Evolutionary conservation across 352 stramenopile genomes (phyloP).

Genomic region (Phytophthora niederhauseri): DNA sequence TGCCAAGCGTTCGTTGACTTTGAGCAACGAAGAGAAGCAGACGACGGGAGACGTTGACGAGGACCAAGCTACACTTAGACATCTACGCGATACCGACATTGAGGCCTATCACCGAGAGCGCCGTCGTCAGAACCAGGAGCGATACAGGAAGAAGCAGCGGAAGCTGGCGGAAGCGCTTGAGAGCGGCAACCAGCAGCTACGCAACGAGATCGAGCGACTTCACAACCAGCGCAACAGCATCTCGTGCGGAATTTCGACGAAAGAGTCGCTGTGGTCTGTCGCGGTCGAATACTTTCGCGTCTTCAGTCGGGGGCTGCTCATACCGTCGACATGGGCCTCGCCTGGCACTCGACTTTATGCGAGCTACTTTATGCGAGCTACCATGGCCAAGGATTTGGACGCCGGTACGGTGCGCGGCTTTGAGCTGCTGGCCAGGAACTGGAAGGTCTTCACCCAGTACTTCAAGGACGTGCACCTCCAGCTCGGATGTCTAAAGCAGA

Average conservation of each 20-base stretch:
- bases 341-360: neutral
- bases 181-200: neutral
- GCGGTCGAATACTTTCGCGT: neutral
- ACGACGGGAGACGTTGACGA: too few species aligned
- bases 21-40: too few species aligned
- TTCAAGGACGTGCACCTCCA: neutral
- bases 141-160: neutral
- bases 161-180: neutral
- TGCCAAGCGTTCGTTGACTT: too few species aligned
- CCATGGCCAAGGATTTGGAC: neutral
- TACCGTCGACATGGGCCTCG: too few species aligned
- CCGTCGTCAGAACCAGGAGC: neutral
- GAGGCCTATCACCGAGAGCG: neutral
- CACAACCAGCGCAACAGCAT: neutral
- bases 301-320: neutral
- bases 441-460: constrained; percentile 1
- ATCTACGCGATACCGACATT: neutral
- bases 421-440: constrained; percentile 6
- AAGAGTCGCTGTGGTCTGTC: neutral
- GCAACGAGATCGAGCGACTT: constrained; percentile 4
- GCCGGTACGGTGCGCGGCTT: neutral
- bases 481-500: neutral
- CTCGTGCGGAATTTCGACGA: neutral
- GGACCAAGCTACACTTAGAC: too few species aligned
- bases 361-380: too few species aligned